Base-by-base conservation (phyloP, 208 protist species). In the Trypanosoma brucei region DNA sequence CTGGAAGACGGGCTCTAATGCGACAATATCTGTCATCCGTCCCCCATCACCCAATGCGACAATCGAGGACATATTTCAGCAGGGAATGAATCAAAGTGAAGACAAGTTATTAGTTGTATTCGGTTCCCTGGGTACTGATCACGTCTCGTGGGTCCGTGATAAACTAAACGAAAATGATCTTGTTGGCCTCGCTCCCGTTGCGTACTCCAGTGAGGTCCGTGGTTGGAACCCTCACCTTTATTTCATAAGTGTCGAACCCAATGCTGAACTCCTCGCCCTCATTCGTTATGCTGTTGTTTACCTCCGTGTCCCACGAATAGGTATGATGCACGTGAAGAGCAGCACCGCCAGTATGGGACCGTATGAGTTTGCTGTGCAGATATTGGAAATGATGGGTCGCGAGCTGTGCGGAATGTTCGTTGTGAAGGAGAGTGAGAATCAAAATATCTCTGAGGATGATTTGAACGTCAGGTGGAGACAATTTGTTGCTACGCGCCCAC, bases 191-290 rank as follows among this genome's bases (percentile, higher is more conserved):
- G 58, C 42, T 1, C 76, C 80, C 8, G 73, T 73, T 51, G 77
- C 70, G 14, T 63, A 67, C 30, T 72, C 66, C 7, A 68, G 53
- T 11, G 38, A 38, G 0, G 57, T 72, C 48, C 75, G 75, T 0
- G 1, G 22, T 2, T 87, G 68, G 65, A 71, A 63, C 4, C 34
- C 14, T 30, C 40, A 76, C 31, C 13, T 70, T 42, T 74, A 74
- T 54, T 87, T 74, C 55, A 69, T 65, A 14, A 60, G 75, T 8
- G 62, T 67, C 2, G 71, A 74, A 11, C 70, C 78, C 3, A 51
- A 55, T n/a, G 49, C 66, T 1, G 81, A 79, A 61, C 53, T 88
- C 42, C 31, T 72, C 34, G 60, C 68, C 50, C 39, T 84, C 13
- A 31, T 82, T 11, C n/a, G 51, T 13, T 63, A 74, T 59, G 49